Percentiles rank a stretch among this genome's conserved stretches.
Evolutionary conservation across 768 basidiomycete species (phyloP).

Genomic region (Boletus barrowsii): DNA sequence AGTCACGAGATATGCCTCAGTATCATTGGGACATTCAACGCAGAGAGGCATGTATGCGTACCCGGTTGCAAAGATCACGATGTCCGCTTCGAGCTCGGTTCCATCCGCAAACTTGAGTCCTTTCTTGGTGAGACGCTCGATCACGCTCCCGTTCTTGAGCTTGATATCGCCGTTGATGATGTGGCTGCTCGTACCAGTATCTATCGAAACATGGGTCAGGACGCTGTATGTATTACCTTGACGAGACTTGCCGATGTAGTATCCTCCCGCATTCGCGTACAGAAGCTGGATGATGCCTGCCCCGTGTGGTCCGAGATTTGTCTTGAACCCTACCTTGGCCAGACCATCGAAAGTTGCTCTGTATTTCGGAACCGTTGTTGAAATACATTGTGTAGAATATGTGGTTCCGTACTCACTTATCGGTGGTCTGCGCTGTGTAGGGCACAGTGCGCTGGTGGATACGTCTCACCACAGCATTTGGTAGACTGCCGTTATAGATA

Average conservation of each 20-base stretch:
- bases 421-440: conserved; percentile 19
- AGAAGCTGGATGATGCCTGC: conserved; percentile 33
- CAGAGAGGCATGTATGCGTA: background rate
- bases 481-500: conserved; percentile 14
- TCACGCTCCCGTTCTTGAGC: conserved; percentile 42
- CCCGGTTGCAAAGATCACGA: conserved; percentile 34
- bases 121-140: conserved; percentile 30
- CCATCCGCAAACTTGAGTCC: conserved; percentile 17
- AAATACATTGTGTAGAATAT: background rate
- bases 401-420: conserved; percentile 21
- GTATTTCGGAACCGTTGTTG: background rate
- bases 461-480: conserved; percentile 10
- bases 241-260: conserved; percentile 35
- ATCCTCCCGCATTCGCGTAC: conserved; percentile 35
- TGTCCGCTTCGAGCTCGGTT: conserved; percentile 31
- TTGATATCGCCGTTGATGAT: conserved; percentile 50
- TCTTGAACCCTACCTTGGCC: conserved; percentile 37
- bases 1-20: background rate
- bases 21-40: background rate
- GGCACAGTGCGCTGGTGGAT: conserved; percentile 21
- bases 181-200: conserved; percentile 40
- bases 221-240: too few species aligned
- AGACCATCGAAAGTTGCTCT: conserved; percentile 39
- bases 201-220: conserved; percentile 7
- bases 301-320: conserved; percentile 32